Evolutionary conservation across 2,329 filamentous ascomycete species (phyloP), one percentile per base, ranked within the genome.

Genomic region (Colletotrichum brevisporum): DNA sequence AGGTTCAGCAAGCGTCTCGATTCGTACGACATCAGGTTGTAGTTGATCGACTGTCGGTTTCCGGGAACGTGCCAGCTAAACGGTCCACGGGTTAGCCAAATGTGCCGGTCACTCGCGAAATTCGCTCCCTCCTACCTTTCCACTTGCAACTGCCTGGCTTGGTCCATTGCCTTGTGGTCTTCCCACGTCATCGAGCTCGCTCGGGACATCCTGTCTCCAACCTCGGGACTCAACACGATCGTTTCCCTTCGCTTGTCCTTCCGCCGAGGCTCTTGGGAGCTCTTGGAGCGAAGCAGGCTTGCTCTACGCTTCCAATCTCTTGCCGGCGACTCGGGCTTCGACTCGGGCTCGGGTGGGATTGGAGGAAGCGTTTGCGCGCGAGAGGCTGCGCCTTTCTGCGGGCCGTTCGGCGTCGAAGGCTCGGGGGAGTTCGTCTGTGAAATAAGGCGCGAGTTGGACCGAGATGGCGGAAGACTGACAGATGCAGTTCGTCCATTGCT

Each of bases 11-110:
- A 72, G 6, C 82, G 79, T 70, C 82, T 79, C n/a, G 82, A 80
- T 72, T 83, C 83, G 73, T 85, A 85, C 27, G 83, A 83, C 31
- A 76, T 76, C 58, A 81, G 67, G 65, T 85, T 80, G 74, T 84
- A 83, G 65, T 81, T 82, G 72, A 80, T 80, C 5, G 83, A 84
- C 5, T 78, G 74, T 54, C 79, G 81, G 47, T 78, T 77, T 26
- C 74, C 74, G 41, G 77, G 75, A 48, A 74, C 63, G 26, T 78
- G 75, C 73, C 77, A 76, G 55, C 78, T 83, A 59, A 55, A 73
- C 24, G 64, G 65, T 71, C 31, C 41, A 50, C 3, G n/a, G 4
- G 53, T 72, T 51, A 71, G 68, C 31, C 18, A 18, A 9, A 36
- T 39, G 52, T 15, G 39, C 47, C 18, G n/a, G 6, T 4, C 12